Evolutionary conservation across 768 basidiomycete species (phyloP), one percentile per base, ranked within the genome.

Genomic region (Naganishia antarctica): DNA sequence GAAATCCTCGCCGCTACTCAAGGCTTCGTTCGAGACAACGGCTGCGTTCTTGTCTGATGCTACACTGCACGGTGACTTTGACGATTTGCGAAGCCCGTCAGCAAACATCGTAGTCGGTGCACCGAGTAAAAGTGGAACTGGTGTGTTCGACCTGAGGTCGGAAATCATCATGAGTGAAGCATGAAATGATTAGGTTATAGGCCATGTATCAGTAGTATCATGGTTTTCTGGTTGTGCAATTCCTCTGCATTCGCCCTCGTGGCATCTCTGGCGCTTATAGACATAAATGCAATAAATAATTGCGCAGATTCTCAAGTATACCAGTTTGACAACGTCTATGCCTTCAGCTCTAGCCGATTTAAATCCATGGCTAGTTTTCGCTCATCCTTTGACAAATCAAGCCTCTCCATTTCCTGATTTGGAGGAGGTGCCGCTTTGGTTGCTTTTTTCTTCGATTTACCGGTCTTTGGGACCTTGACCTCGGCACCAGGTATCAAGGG

Each of bases 11-110:
- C 91, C 94, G 8, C 82, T 98, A 43, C 84, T 98, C 61, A 98
- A 98, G 78, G 96, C 96, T 0, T 96, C 92, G 9, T 99, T 90
- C 79, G 96, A 98, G 79, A 97, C 93, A 4, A 98, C 94, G 0
- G 89, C 87, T 1, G 82, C 87, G 1, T 96, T 99, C 82, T 78
- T 99, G 69, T 89, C 93, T 4, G 91, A 99, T 64, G 94, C 96
- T 21, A 90, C 92, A 0, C 80, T 99, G 49, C 86, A 87, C 74
- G 96, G 96, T 26, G 96, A 98, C 79, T 97, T 90, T 78, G 94
- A 98, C 75, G 88, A 92, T 73, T 81, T 97, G 69, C 84, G 85
- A 21, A 87, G 88, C 23, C 94, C 94, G 2, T 92, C 92, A 4
- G 88, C 91, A 0, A 90, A 86, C 74, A 88, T 99, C 75, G 93